These are phyloP conservation scores for Epichloe sp. DNA, from an alignment of 2,329 filamentous ascomycete genomes.

Conservation along the genomic window DNA sequence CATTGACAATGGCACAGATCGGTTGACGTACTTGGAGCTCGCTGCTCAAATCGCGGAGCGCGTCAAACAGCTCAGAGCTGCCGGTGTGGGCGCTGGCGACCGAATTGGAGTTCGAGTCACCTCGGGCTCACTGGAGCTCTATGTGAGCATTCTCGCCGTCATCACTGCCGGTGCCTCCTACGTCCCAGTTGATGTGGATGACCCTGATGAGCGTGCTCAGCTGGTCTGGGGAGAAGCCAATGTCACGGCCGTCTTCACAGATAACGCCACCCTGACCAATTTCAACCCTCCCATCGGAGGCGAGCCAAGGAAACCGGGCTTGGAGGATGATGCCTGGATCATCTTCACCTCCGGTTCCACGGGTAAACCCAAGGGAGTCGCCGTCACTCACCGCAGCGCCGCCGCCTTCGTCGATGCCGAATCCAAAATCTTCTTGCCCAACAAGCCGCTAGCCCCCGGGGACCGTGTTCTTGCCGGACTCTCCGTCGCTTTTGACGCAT, in stretches of 20 bases:
- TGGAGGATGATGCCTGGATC: constrained; percentile 12
- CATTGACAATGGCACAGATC: constrained; percentile 8
- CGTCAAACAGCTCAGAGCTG: constrained; percentile 3
- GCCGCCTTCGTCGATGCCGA: constrained; percentile 14
- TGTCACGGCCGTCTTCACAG: constrained; percentile 9
- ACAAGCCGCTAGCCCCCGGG: constrained; percentile 9
- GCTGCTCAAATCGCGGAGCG: constrained; percentile 1
- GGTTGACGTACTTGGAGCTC: constrained; percentile 7
- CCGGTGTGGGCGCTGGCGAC: constrained; percentile 9
- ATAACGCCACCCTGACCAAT: constrained; percentile 7
- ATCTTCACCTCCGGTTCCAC: constrained; percentile 14
- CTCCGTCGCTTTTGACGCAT: constrained; percentile 12
- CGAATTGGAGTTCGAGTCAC: constrained; percentile 9
- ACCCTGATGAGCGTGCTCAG: constrained; percentile 11
- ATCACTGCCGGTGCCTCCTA: constrained; percentile 10
- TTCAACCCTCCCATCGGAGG: not conserved
- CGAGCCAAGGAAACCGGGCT: constrained; percentile 1
- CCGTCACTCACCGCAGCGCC: constrained; percentile 12
- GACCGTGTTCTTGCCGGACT: constrained; percentile 12
- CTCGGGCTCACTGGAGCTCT: constrained; percentile 10
- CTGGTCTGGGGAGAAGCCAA: constrained; percentile 10
- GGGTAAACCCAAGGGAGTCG: constrained; percentile 14
- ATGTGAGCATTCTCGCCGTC: constrained; percentile 10
- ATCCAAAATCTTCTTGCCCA: constrained; percentile 9
- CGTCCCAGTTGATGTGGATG: constrained; percentile 12